These are phyloP conservation scores for Solanum pennellii DNA, from an alignment of 257 asterid genomes.

Conservation along the genomic window DNA sequence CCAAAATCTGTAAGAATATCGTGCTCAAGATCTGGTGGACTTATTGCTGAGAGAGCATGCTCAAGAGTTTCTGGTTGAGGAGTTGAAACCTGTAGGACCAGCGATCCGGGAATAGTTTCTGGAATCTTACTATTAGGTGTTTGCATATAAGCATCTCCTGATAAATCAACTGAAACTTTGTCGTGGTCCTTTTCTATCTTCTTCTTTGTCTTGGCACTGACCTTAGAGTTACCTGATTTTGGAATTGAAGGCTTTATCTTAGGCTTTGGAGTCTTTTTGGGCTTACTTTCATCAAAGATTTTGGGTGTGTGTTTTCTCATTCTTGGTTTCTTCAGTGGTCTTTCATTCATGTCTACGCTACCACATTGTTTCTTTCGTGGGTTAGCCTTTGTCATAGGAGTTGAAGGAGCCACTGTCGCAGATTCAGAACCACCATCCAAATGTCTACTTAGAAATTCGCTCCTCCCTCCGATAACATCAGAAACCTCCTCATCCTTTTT, in stretches of 20 bases:
- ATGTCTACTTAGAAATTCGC: not conserved
- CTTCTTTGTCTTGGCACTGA: not conserved
- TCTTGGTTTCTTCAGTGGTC: not conserved
- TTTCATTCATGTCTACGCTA: not conserved
- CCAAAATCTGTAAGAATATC: not conserved
- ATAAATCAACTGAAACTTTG: not conserved
- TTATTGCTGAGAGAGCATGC: not conserved
- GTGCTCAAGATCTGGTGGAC: not conserved
- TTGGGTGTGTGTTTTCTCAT: constrained; percentile 32
- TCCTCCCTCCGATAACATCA: not conserved
- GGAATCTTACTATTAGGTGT: not conserved
- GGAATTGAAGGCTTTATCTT: not conserved
- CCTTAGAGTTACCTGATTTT: not conserved
- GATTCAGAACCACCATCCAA: not conserved
- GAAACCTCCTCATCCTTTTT: not conserved
- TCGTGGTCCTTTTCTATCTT: not conserved
- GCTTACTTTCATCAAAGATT: constrained; percentile 23
- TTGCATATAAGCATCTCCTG: not conserved
- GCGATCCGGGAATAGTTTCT: not conserved
- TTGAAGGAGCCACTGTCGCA: not conserved
- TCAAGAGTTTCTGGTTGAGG: constrained; percentile 13
- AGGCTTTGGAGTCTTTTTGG: not conserved
- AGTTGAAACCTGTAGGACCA: constrained; percentile 9
- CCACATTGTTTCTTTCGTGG: not conserved
- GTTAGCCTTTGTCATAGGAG: not conserved